Conservation (phyloP, 371 early-diverging fungal species). For the Actinomucor elegans region DNA sequence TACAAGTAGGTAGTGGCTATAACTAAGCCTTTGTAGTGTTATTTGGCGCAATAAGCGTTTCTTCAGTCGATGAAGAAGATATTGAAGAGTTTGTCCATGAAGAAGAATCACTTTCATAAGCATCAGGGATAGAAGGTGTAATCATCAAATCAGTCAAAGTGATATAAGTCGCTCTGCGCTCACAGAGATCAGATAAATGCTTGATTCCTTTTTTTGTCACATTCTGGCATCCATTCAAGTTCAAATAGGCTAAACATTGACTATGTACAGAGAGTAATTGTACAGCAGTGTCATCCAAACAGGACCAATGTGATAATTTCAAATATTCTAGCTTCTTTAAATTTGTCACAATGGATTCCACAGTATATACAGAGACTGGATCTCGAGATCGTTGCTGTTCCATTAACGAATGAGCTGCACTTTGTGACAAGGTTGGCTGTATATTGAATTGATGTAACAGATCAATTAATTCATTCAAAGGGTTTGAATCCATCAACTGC, state of each 20-base stretch:
- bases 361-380: slow-evolving; percentile 17
- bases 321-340: slow-evolving; percentile 20
- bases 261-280: slow-evolving; percentile 15
- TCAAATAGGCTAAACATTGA: slow-evolving; percentile 16
- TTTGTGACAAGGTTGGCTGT: slow-evolving; percentile 11
- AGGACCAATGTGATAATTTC: slow-evolving; percentile 27
- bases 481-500: not conserved
- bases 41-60: no score
- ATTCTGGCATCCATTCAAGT: slow-evolving; percentile 24
- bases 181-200: slow-evolving; percentile 23
- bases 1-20: no score
- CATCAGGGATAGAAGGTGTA: slow-evolving; percentile 1
- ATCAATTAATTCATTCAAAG: slow-evolving; percentile 23
- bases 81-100: not conserved
- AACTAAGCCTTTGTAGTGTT: no score
- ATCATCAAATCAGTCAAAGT: slow-evolving; percentile 23
- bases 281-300: slow-evolving; percentile 23
- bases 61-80: no score
- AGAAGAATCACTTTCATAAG: slow-evolving; percentile 3
- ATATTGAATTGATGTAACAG: slow-evolving; percentile 17
- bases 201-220: slow-evolving; percentile 20
- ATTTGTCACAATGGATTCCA: slow-evolving; percentile 13
- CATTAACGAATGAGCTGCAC: slow-evolving; percentile 6
- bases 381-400: slow-evolving; percentile 9
- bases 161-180: slow-evolving; percentile 22